phyloP scores from a whole-genome alignment of 2,329 filamentous ascomycete species.

The Spiromastix sp. region DNA sequence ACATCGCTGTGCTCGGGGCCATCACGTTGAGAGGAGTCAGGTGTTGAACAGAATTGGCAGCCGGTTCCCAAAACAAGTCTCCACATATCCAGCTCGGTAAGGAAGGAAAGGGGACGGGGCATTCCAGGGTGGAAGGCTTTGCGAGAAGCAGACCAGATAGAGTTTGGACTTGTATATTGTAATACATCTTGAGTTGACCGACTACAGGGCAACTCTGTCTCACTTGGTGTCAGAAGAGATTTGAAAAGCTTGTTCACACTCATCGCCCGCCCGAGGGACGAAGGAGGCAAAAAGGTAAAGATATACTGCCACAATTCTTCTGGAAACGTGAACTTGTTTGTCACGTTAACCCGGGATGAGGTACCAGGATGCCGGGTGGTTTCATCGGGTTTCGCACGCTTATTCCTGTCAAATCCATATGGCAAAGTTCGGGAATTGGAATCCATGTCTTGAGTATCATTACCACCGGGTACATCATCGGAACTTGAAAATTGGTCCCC shows the following conservation, averaged over 20 bases:
- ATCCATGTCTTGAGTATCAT: too few species aligned
- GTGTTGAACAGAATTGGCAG: constrained; percentile 59
- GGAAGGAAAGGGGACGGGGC: constrained; percentile 55
- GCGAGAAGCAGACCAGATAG: constrained; percentile 62
- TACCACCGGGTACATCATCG: too few species aligned
- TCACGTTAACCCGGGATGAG: too few species aligned
- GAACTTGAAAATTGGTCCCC: too few species aligned
- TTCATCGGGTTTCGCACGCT: constrained; percentile 12
- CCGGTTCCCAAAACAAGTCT: constrained; percentile 50
- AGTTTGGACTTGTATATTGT: constrained; percentile 45
- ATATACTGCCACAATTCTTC: constrained; percentile 60
- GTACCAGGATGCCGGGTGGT: background rate
- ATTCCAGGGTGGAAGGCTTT: constrained; percentile 55
- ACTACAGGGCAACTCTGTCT: constrained; percentile 22
- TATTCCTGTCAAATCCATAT: constrained; percentile 11
- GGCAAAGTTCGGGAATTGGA: too few species aligned
- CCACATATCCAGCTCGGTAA: constrained; percentile 68
- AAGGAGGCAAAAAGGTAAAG: constrained; percentile 56
- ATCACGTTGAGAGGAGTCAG: constrained; percentile 15
- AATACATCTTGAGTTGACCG: constrained; percentile 21
- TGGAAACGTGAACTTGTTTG: constrained; percentile 36
- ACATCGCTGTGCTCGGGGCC: constrained; percentile 54
- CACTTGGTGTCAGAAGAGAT: constrained; percentile 44
- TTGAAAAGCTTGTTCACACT: constrained; percentile 58
- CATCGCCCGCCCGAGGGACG: constrained; percentile 54